Conservation (phyloP, 306 rosid species). For the Fagus sylvatica region DNA sequence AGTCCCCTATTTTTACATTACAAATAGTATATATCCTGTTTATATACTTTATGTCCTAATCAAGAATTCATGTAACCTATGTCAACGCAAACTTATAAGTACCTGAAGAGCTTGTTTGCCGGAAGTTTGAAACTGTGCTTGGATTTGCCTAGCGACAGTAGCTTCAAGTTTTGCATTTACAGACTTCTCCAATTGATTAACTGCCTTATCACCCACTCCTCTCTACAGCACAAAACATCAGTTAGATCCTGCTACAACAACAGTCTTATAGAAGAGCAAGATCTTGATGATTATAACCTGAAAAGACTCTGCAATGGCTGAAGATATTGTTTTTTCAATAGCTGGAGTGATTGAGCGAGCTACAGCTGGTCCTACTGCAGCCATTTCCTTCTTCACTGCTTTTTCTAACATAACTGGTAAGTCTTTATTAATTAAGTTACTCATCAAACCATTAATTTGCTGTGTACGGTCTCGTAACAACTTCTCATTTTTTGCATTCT, state of each 20-base stretch:
- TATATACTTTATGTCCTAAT: neutral
- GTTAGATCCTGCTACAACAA: constrained; percentile 44
- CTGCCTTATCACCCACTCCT: constrained; percentile 97
- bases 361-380: constrained; percentile 75
- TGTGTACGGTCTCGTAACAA: constrained; percentile 63
- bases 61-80: constrained; percentile 15
- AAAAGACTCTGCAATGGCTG: constrained; percentile 74
- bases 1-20: neutral
- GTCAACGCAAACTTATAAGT: constrained; percentile 8
- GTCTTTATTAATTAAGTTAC: constrained; percentile 75
- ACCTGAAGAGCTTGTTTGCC: constrained; percentile 99
- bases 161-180: constrained; percentile 85
- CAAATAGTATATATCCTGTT: neutral
- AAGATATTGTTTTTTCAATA: constrained; percentile 81
- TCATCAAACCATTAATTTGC: constrained; percentile 52
- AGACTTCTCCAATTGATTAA: constrained; percentile 91
- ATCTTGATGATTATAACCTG: constrained; percentile 62
- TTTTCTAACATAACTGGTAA: constrained; percentile 74
- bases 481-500: constrained; percentile 81
- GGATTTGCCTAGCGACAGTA: constrained; percentile 93
- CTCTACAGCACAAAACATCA: constrained; percentile 54
- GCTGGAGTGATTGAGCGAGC: constrained; percentile 73
- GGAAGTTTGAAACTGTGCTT: constrained; percentile 95
- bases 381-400: constrained; percentile 84
- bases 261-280: constrained; percentile 16